phyloP scores from a whole-genome alignment of 139 green algal species.

The Microglena sp. region DNA sequence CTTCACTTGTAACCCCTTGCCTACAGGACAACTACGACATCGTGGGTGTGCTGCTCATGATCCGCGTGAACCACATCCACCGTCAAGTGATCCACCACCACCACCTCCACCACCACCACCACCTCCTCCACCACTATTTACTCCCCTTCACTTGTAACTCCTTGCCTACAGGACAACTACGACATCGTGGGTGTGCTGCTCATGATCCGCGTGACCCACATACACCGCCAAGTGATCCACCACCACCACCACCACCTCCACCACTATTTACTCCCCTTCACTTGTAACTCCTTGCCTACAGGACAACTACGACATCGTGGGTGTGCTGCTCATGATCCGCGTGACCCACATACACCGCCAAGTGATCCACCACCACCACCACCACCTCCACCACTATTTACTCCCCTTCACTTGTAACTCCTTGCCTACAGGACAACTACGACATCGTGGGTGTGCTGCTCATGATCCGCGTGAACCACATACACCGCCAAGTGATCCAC shows the following conservation, averaged over 20 bases:
- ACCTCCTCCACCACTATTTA: no score
- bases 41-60: constrained; percentile 89
- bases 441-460: constrained; percentile 87
- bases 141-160: no score
- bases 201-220: constrained; percentile 85
- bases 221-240: constrained; percentile 4
- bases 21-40: constrained; percentile 63
- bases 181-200: constrained; percentile 87
- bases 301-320: constrained; percentile 68
- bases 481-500: constrained; percentile 4
- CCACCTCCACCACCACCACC: no score
- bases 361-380: no score
- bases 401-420: no score
- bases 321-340: constrained; percentile 91
- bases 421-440: constrained; percentile 44
- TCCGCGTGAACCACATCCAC: constrained; percentile 67
- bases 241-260: no score
- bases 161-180: constrained; percentile 44
- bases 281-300: no score
- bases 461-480: constrained; percentile 85
- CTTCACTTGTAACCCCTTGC: no score
- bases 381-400: no score
- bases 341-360: constrained; percentile 50
- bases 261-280: no score
- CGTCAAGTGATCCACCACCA: constrained; percentile 6